phyloP scores from a whole-genome alignment of 1,284 basidiomycete genomes.

The Apiotrichum laibachii region DNA sequence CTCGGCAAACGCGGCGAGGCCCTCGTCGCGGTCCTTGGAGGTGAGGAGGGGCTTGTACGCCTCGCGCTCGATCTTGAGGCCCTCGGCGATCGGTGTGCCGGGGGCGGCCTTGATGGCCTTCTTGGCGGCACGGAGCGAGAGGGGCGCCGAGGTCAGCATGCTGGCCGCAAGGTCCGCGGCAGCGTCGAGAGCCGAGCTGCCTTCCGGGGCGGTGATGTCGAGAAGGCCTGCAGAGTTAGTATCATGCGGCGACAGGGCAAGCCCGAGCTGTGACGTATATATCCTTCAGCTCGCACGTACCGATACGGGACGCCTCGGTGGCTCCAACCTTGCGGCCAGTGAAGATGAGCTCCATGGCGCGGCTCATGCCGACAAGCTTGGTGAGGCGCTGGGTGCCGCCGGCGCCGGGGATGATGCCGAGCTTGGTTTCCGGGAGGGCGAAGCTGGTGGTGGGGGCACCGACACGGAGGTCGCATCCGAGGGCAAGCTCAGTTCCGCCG shows the following conservation, averaged over 20 bases:
- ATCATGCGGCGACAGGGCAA: too few species aligned
- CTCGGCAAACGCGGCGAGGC: slow-evolving; percentile 81
- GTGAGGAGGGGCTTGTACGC: slow-evolving; percentile 80
- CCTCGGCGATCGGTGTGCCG: slow-evolving; percentile 72
- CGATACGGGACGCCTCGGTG: slow-evolving; percentile 69
- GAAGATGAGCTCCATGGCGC: slow-evolving; percentile 84
- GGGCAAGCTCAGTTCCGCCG: slow-evolving; percentile 80
- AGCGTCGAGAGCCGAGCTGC: slow-evolving; percentile 30
- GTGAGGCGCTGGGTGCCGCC: slow-evolving; percentile 86
- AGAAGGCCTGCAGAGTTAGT: slow-evolving; percentile 51
- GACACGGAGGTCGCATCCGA: slow-evolving; percentile 84
- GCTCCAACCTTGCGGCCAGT: slow-evolving; percentile 67
- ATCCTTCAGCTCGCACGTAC: slow-evolving; percentile 52
- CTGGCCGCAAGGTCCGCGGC: slow-evolving; percentile 32
- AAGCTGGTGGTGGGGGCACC: slow-evolving; percentile 66
- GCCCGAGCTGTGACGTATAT: too few species aligned
- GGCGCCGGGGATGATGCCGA: slow-evolving; percentile 94
- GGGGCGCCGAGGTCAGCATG: slow-evolving; percentile 60
- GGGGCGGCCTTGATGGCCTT: slow-evolving; percentile 76
- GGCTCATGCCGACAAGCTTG: slow-evolving; percentile 73
- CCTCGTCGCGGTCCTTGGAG: slow-evolving; percentile 77
- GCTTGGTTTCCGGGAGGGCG: slow-evolving; percentile 74
- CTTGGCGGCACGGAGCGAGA: slow-evolving; percentile 86
- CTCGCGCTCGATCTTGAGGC: slow-evolving; percentile 81
- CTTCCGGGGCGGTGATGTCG: slow-evolving; percentile 58